A percentile compares a stretch with the other conserved stretches of the same genome.
These are phyloP conservation scores for Yamadazyma kanchanaburiensis DNA, from an alignment of 1,139 yeast species.

Conservation along the genomic window DNA sequence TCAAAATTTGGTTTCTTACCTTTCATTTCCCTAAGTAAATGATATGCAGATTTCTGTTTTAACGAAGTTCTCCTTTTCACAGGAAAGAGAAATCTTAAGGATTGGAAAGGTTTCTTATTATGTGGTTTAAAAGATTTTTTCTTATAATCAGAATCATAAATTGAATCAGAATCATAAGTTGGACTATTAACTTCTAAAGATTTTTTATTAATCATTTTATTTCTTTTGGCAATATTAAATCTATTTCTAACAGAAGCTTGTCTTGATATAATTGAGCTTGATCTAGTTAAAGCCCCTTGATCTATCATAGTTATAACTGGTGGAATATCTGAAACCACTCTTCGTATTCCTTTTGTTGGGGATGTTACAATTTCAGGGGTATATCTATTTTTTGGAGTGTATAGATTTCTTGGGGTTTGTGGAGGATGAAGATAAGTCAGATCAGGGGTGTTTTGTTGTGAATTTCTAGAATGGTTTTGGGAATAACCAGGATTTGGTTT, in stretches of 20 bases:
- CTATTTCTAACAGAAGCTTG: slow-evolving; percentile 31
- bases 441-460: background rate
- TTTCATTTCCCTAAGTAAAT: slow-evolving; percentile 12
- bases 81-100: slow-evolving; percentile 27
- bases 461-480: background rate
- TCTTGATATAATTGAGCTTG: slow-evolving; percentile 31
- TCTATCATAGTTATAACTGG: slow-evolving; percentile 29
- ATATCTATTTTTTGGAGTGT: slow-evolving; percentile 4
- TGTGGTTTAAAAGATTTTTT: slow-evolving; percentile 1
- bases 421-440: background rate
- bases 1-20: slow-evolving; percentile 22
- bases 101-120: slow-evolving; percentile 1
- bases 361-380: slow-evolving; percentile 7
- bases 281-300: slow-evolving; percentile 16
- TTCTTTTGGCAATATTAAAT: slow-evolving; percentile 27
- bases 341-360: slow-evolving; percentile 2
- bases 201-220: slow-evolving; percentile 24
- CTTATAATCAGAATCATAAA: slow-evolving; percentile 6
- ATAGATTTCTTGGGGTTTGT: background rate
- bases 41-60: slow-evolving; percentile 19
- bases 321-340: slow-evolving; percentile 11
- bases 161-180: slow-evolving; percentile 7
- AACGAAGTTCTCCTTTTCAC: slow-evolving; percentile 35
- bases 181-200: slow-evolving; percentile 12
- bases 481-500: background rate